Conservation (phyloP, 441 rosid genomes). For the Populus hybrid region DNA sequence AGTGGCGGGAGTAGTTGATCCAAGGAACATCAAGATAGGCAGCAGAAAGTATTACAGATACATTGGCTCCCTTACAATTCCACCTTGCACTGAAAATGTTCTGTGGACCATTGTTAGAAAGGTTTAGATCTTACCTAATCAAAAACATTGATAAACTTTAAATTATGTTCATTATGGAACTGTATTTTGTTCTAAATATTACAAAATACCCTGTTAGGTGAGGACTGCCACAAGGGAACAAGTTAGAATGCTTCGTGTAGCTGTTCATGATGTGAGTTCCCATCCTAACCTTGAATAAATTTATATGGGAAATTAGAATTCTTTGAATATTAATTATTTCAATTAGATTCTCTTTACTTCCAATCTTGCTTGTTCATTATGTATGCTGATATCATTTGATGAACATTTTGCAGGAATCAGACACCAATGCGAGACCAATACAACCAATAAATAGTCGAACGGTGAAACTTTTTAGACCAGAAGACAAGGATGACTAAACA, state of each 20-base stretch:
- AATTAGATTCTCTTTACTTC: neutral
- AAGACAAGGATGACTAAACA: conserved; percentile 6
- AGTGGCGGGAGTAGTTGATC: conserved; percentile 39
- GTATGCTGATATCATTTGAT: neutral
- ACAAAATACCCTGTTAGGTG: conserved; percentile 30
- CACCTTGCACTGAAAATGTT: conserved; percentile 78
- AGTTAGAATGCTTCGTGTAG: conserved; percentile 58
- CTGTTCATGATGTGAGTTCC: conserved; percentile 68
- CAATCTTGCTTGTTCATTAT: neutral
- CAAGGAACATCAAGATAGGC: conserved; percentile 39
- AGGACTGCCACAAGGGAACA: conserved; percentile 55
- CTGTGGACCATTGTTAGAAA: conserved; percentile 61
- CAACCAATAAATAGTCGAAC: conserved; percentile 41
- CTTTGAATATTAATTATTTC: neutral
- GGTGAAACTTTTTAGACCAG: conserved; percentile 42
- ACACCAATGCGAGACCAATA: conserved; percentile 67
- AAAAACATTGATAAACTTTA: neutral
- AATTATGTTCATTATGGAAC: neutral
- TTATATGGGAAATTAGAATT: neutral
- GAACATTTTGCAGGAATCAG: conserved; percentile 42
- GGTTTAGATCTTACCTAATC: conserved; percentile 27
- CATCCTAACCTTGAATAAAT: neutral
- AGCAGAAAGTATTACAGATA: conserved; percentile 62
- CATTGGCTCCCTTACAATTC: conserved; percentile 75
- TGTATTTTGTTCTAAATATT: neutral